These are phyloP conservation scores for Spergularia azorica DNA, from an alignment of 179 eudicot genomes.

Conservation along the genomic window DNA sequence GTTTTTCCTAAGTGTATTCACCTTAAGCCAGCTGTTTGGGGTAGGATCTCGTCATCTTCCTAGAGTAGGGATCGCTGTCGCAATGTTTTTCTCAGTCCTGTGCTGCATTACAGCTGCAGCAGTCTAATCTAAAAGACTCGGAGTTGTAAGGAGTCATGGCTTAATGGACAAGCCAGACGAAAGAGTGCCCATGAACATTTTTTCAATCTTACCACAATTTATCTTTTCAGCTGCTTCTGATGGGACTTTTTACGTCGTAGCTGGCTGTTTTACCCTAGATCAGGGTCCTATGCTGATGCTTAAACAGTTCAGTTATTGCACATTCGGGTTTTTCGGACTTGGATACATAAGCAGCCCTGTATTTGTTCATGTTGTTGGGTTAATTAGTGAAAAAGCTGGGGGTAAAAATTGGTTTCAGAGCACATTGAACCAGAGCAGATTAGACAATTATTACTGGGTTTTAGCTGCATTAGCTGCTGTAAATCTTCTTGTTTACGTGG, in stretches of 20 bases:
- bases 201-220: conserved; percentile 59
- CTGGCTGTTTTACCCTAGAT: conserved; percentile 28
- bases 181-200: conserved; percentile 52
- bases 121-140: conserved; percentile 49
- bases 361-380: conserved; percentile 44
- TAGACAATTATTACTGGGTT: conserved; percentile 65
- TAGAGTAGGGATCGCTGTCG: conserved; percentile 40
- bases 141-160: conserved; percentile 35
- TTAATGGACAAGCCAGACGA: conserved; percentile 48
- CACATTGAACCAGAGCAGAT: conserved; percentile 49
- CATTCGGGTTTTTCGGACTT: conserved; percentile 34
- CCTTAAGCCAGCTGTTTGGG: not conserved
- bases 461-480: conserved; percentile 46
- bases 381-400: conserved; percentile 40
- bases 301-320: conserved; percentile 23
- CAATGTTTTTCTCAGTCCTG: conserved; percentile 45
- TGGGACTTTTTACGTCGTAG: conserved; percentile 23
- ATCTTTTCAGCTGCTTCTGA: conserved; percentile 43
- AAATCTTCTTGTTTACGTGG: conserved; percentile 39
- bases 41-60: conserved; percentile 25
- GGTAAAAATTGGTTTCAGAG: conserved; percentile 52
- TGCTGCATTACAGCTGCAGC: conserved; percentile 61
- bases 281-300: conserved; percentile 39
- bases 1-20: conserved; percentile 8
- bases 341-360: conserved; percentile 50